Evolutionary conservation across 768 basidiomycete species (phyloP), one percentile per base, ranked within the genome.

Genomic region (Leccinum disarticulatum): DNA sequence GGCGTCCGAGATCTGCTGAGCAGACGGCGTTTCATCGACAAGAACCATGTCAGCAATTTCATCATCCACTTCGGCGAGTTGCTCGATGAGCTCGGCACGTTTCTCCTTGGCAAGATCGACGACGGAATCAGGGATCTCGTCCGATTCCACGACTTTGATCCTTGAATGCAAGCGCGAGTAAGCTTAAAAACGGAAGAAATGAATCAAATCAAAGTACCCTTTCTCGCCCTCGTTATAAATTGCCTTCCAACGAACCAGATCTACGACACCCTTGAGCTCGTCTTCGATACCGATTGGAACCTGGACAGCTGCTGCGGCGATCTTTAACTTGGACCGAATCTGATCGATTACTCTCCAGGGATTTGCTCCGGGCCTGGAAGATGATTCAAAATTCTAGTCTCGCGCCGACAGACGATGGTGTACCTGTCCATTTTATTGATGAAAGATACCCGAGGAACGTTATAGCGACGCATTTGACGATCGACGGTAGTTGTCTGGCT

Each of bases 401-500:
- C 6, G 2, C 22, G 4, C 14, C 50, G 15, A 47, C 28, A 17
- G 5, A 28, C 7, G 0, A 66, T 14, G 4, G 11, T 13, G 31
- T 53, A 91, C 91, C 93, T 84, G 69, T 98, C 96, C 96, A 98
- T 98, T 77, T 98, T 98, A 77, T 98, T 98, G 69, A 98, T 86
- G 74, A 97, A 98, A 0, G 94, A 97, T 60, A 99, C 83, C 48
- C 97, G 84, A 58, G 97, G 97, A 59, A 99, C 93, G 68, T 89
- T 88, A 72, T 99, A 99, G 36, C 97, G 86, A 61, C 92, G 83
- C 97, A 99, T 99, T 80, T 99, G 97, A 60, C 97, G 83, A 77
- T 99, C 97, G 38, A 99, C 97, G 13, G 97, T 99, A 22, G 94
- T 98, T 2, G 97, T 99, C 84, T 99, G 97, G 76, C 91, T 93